Base-by-base conservation (phyloP, 768 basidiomycete species). In the Podaxis mareebaensis region DNA sequence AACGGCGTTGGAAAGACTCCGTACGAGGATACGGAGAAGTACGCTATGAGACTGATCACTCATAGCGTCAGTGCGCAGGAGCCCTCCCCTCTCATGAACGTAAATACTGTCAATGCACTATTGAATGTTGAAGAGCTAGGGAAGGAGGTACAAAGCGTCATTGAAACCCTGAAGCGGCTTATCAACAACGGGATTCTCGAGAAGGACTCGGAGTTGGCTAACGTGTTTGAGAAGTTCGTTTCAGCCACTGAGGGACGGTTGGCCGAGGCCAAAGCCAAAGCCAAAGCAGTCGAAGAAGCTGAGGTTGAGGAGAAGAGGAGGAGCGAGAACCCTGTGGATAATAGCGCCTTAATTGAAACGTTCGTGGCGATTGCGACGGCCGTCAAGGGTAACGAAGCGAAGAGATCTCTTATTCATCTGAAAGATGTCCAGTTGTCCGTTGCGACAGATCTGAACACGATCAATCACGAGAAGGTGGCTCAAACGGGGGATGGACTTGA, bases 1-100 rank as follows among this genome's bases (percentile, higher is more conserved):
- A 81, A 88, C 63, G 79, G 77, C 20, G 79, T 83, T 15, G 83
- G 82, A 2, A 74, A 79, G 58, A 79, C 78, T 1, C 73, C 78
- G 0, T 60, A 78, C 10, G 83, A 83, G 58, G 60, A 61, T 48
- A 53, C 60, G 3, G 75, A 79, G 44, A 72, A 72, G 1, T 60
- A 53, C 1, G 71, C 78, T 1, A 66, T 70, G 49, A 72, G 76
- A 40, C 67, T 76, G 8, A 46, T 36, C 6, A 63, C 71, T 17
- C 12, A 65, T n/a, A 68, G 71, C 3, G 67, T 75, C 3, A 3
- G 28, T 7, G 28, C 8, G 20, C 30, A 10, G 3, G 38, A 28
- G 12, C 46, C 57, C 17, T 10, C 26, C 15, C 15, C 5, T 22
- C 58, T 60, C 49, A 17, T 6, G 8, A n/a, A 39, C 13, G 7